Evolutionary conservation across 345 rosid genomes (phyloP), one percentile per base, ranked within the genome.

Genomic region (Euphorbia peplus): DNA sequence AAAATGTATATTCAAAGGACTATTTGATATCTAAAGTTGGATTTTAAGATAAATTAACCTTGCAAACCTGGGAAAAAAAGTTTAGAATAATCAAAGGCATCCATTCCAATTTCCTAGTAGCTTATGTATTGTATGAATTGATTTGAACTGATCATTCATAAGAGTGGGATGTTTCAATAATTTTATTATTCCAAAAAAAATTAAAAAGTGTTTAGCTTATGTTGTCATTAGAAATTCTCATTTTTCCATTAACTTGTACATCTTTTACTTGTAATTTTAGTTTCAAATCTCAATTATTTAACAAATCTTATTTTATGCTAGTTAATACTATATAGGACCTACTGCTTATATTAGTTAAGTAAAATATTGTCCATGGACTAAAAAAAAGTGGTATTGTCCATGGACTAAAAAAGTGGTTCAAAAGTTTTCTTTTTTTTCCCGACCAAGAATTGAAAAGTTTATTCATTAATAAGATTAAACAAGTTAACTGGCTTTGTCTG

Each of bases 121-220:
- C 16, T 22, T 55, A 19, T 48, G 8, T n/a, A 2, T 25, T 39
- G 16, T 28, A 9, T 30, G 28, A 9, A 10, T 3, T 22, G 11
- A 32, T 32, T 29, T 65, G 58, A 50, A 52, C 32, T 52, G 35
- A 52, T 14, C 28, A 66, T 64, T 16, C 68, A 26, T 29, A n/a
- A 21, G 10, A 25, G n/a, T 3, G 24, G 44, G 41, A 15, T 58
- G 29, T 58, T n/a, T n/a, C n/a, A n/a, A n/a, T n/a, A n/a, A n/a
- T n/a, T n/a, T n/a, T n/a, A n/a, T n/a, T n/a, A n/a, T n/a, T n/a
- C n/a, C n/a, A n/a, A n/a, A n/a, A n/a, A n/a, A n/a, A n/a, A n/a
- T n/a, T 22, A 8, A 10, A 24, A 16, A 16, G 0, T 18, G 14
- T 48, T 48, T n/a, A 48, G 21, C 22, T 48, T 4, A 47, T 0